These are phyloP conservation scores for Dothideomycetes sp. DNA, from an alignment of 2,329 filamentous ascomycete genomes.

Conservation along the genomic window DNA sequence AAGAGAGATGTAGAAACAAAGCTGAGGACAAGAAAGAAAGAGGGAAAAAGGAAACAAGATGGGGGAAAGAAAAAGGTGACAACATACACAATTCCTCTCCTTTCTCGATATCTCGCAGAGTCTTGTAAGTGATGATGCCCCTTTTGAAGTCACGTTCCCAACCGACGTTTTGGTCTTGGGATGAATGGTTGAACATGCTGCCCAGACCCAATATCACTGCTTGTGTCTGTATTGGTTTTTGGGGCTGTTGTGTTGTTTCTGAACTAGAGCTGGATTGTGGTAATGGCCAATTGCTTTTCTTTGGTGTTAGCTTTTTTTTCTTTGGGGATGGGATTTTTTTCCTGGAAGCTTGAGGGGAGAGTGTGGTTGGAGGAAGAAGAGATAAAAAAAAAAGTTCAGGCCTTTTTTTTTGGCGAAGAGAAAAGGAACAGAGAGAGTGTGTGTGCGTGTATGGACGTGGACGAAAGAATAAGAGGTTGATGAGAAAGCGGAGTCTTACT, in stretches of 20 bases:
- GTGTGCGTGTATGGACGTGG: too few species aligned
- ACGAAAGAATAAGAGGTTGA: slow-evolving; percentile 2
- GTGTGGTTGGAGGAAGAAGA: not conserved
- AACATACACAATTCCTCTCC: slow-evolving; percentile 43
- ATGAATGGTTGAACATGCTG: slow-evolving; percentile 51
- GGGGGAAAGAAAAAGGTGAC: too few species aligned
- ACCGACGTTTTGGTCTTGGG: slow-evolving; percentile 43
- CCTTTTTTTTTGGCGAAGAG: too few species aligned
- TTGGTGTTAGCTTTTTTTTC: not conserved
- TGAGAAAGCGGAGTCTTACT: slow-evolving; percentile 31
- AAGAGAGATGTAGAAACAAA: too few species aligned
- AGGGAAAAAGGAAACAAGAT: too few species aligned
- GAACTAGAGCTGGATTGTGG: not conserved
- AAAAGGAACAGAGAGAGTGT: not conserved
- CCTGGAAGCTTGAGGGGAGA: too few species aligned
- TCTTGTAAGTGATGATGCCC: slow-evolving; percentile 40
- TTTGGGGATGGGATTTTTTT: not conserved
- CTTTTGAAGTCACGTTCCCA: slow-evolving; percentile 43
- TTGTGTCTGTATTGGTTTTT: slow-evolving; percentile 35
- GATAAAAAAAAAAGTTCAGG: not conserved
- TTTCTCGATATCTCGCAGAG: slow-evolving; percentile 40
- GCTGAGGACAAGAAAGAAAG: too few species aligned
- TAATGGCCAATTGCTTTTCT: slow-evolving; percentile 38
- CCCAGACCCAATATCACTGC: slow-evolving; percentile 48
- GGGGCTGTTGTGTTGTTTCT: slow-evolving; percentile 16